Evolutionary conservation across 2,329 filamentous ascomycete species (phyloP), one percentile per base, ranked within the genome.

Genomic region (Beauveria australis): DNA sequence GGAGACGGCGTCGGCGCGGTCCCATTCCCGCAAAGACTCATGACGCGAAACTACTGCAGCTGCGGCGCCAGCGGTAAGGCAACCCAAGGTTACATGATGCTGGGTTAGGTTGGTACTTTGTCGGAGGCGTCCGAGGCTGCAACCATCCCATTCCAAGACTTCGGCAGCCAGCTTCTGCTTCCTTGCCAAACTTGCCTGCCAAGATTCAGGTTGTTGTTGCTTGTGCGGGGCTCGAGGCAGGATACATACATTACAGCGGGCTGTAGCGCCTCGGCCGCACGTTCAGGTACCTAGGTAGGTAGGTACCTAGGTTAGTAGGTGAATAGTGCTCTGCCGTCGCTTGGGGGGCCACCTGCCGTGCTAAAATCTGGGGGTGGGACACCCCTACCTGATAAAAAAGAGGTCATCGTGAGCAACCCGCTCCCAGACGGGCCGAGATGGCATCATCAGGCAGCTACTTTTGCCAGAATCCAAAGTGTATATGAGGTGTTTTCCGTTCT

Each of bases 361-460:
- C 63, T 64, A 64, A 64, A 64, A 64, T 33, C 63, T 61, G 63
- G 63, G 63, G 63, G 62, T 51, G 62, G 62, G 62, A 52, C 61
- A n/a, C 28, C 19, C 48, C 8, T 46, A 46, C 9, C 19, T 46
- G 24, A 4, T 12, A 5, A 46, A 46, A 19, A 46, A 46, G 44
- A 46, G 19, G 10, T 22, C n/a, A 24, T 22, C n/a, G n/a, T 46
- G n/a, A 43, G 18, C n/a, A 19, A 9, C 7, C 18, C 8, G 40
- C 18, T 18, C 9, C 7, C 18, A 19, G 41, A 43, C 7, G 33
- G 33, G 33, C 33, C 33, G 33, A 37, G 33, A 37, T 16, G 33
- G 33, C 33, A 37, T 37, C 33, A 37, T 16, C 33, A 37, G 33
- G 33, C 33, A 16, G 33, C 14, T 33, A 14, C 12, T 33, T 33